A percentile compares a stretch with the other conserved stretches of the same genome.
Evolutionary conservation across 2,329 filamentous ascomycete genomes (phyloP).

Genomic region (Talaromyces pinophilus): DNA sequence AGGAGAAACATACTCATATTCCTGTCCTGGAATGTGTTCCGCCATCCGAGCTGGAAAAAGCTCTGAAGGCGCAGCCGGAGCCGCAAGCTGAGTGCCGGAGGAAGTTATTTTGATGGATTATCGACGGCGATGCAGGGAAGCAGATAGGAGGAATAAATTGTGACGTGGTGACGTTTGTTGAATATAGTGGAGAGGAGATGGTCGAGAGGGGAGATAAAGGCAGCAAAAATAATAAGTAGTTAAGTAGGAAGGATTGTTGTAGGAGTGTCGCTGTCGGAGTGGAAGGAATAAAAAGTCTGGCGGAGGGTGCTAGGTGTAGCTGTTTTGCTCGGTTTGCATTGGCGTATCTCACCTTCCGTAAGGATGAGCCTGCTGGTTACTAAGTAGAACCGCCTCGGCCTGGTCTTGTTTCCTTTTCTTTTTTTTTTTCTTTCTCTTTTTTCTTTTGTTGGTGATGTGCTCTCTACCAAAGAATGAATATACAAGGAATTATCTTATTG

Average conservation of each 20-base stretch:
- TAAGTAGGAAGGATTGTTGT: neutral
- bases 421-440: neutral
- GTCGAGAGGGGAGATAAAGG: neutral
- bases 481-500: neutral
- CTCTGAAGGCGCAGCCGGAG: conserved; percentile 38
- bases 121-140: neutral
- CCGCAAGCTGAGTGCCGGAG: conserved; percentile 25
- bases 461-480: neutral
- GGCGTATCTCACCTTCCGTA: neutral
- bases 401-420: neutral
- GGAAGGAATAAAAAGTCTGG: conserved; percentile 4
- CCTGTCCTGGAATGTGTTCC: conserved; percentile 46
- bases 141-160: neutral
- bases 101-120: conserved; percentile 16
- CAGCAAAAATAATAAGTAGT: neutral
- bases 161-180: neutral
- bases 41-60: conserved; percentile 40
- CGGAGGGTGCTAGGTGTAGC: neutral
- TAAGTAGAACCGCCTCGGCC: conserved; percentile 7
- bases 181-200: neutral
- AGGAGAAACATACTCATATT: conserved; percentile 45
- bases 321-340: conserved; percentile 12
- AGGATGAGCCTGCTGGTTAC: neutral
- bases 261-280: neutral
- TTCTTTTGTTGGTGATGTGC: too few species aligned